Conservation (phyloP, 768 basidiomycete species). For the Tulasnella sp. region DNA sequence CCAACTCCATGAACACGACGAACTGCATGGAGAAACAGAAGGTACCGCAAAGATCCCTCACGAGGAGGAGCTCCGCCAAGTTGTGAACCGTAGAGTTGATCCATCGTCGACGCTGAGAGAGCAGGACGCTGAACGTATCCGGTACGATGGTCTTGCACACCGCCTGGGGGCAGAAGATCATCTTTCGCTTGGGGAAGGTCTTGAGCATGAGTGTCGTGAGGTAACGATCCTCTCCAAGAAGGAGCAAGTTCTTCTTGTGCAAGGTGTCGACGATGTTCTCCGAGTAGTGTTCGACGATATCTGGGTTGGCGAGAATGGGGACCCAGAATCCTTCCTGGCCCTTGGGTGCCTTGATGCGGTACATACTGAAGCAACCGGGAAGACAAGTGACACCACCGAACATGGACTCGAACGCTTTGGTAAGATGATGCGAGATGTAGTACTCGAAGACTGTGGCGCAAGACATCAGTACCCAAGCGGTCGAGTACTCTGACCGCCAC, state of each 20-base stretch:
- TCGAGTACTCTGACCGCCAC: not conserved
- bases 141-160: constrained; percentile 99
- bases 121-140: constrained; percentile 84
- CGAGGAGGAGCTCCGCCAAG: constrained; percentile 84
- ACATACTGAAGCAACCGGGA: constrained; percentile 99
- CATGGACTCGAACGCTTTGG: constrained; percentile 99
- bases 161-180: constrained; percentile 96
- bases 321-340: constrained; percentile 95
- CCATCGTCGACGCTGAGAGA: constrained; percentile 97
- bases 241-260: constrained; percentile 97
- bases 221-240: constrained; percentile 98
- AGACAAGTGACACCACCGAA: constrained; percentile 99
- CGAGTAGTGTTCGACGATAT: constrained; percentile 97
- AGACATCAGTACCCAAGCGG: not conserved
- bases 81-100: constrained; percentile 99
- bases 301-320: constrained; percentile 94
- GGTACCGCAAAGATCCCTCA: constrained; percentile 96
- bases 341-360: constrained; percentile 99
- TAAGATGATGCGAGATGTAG: constrained; percentile 98
- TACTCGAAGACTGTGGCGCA: constrained; percentile 81
- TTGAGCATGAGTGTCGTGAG: constrained; percentile 94
- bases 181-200: constrained; percentile 99
- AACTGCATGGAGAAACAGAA: constrained; percentile 99
- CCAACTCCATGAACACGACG: constrained; percentile 95
- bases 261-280: constrained; percentile 98